Evolutionary conservation across 495 filamentous ascomycete genomes (phyloP).

Genomic region (Trichocladium uniseriatum): DNA sequence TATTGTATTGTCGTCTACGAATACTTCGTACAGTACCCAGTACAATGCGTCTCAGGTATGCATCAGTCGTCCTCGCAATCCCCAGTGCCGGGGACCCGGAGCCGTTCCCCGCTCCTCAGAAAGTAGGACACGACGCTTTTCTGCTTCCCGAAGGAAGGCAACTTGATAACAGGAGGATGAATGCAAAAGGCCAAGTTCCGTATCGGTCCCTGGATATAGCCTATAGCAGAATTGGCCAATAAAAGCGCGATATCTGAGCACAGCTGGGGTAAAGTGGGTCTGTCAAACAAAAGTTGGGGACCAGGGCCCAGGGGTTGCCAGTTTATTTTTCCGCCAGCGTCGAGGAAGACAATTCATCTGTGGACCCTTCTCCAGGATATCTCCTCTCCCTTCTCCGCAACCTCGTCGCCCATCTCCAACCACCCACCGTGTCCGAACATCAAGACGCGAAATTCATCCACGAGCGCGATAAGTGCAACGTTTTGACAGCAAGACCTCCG

Average conservation of each 20-base stretch:
- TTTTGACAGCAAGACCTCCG: neutral
- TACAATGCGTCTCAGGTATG: no score
- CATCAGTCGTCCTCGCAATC: no score
- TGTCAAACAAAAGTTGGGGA: no score
- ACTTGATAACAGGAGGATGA: no score
- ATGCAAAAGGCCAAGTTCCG: no score
- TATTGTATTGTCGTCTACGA: no score
- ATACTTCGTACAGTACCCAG: no score
- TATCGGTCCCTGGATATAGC: no score
- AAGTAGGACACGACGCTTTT: no score
- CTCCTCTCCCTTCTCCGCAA: slow-evolving; percentile 7
- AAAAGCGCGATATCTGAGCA: neutral
- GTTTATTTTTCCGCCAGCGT: slow-evolving; percentile 7
- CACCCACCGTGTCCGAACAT: neutral
- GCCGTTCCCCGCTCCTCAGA: no score
- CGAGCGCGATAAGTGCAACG: neutral
- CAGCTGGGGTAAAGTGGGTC: neutral
- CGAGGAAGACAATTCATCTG: slow-evolving; percentile 14
- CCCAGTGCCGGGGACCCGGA: no score
- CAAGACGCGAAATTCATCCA: neutral
- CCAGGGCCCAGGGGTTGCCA: neutral
- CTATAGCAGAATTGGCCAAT: slow-evolving; percentile 10
- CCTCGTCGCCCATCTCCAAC: neutral
- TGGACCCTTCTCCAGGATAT: slow-evolving; percentile 12
- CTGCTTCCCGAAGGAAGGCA: no score